These are phyloP conservation scores for Apiospora hydei DNA, from an alignment of 2,329 filamentous ascomycete species.

Conservation along the genomic window DNA sequence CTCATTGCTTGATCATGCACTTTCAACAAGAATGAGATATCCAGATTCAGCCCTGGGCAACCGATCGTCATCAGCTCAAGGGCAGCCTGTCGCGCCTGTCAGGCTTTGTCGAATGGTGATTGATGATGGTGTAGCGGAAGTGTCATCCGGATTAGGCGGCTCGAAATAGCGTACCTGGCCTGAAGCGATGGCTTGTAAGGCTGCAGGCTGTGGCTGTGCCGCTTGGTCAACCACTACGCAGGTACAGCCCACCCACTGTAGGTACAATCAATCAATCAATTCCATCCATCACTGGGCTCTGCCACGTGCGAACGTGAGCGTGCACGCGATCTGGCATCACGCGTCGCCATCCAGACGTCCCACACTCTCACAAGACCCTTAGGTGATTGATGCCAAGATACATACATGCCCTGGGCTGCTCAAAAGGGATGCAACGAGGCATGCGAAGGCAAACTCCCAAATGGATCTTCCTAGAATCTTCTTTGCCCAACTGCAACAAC, in stretches of 20 bases:
- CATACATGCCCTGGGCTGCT: background rate
- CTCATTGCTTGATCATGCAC: background rate
- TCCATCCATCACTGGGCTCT: conserved; percentile 31
- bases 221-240: no score
- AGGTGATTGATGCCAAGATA: background rate
- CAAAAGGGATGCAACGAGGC: background rate
- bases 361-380: conserved; percentile 37
- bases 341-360: conserved; percentile 39
- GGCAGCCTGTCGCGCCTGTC: conserved; percentile 4
- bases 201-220: conserved; percentile 7
- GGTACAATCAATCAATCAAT: conserved; percentile 29
- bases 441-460: background rate
- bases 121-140: conserved; percentile 14
- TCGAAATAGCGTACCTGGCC: conserved; percentile 12
- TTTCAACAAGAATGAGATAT: background rate
- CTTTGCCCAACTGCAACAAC: background rate
- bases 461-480: background rate
- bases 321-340: conserved; percentile 41
- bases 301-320: conserved; percentile 24
- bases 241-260: conserved; percentile 24
- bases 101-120: conserved; percentile 18
- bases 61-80: conserved; percentile 1
- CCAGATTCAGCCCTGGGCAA: background rate
- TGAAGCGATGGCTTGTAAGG: conserved; percentile 12
- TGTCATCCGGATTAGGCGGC: background rate